Evolutionary conservation across 2,329 filamentous ascomycete genomes (phyloP), one percentile per base, ranked within the genome.

Genomic region (Calonectria hawksworthii): DNA sequence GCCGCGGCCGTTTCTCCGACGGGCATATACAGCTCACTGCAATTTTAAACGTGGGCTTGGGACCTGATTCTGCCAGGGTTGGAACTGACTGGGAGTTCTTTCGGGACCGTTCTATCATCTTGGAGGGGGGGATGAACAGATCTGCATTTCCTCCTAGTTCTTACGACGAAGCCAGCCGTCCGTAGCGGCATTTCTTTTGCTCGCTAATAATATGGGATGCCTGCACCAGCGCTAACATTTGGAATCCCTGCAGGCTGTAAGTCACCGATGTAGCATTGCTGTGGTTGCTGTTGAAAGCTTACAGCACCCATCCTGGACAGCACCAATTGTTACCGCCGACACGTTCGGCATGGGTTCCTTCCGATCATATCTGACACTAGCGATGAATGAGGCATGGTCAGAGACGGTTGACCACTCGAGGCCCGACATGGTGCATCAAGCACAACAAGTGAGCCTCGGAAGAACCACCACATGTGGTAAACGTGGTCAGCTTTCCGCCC

Each of bases 381-480:
- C 34, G 34, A n/a, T 44, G 61, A 36, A 30, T 34, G 34, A 47
- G 30, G 23, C 11, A 59, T 30, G 18, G 41, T 59, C 41, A 13
- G 32, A 28, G 28, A 51, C 30, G 23, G 72, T 34, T 51, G 59
- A 56, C 51, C 71, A 13, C 47, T 32, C 44, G 36, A 56, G 65
- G 66, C 59, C 71, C 71, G 50, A 69, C 66, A 56, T 41, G 11
- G 11, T 69, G 64, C 61, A 44, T 70, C 32, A 64, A 47, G 38
- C 61, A 32, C 61, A 65, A 23, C 59, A 52, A 30, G 54, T 34
- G 30, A 28, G 30, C 14, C 16, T 61, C 61, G 67, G 51, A 67
- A 41, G 36, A 61, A 41, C 51, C 38, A 23, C 61, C 51, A 21
- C 41, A 32, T 65, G 51, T 34, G 47, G 63, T 32, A 28, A n/a